Conservation (phyloP, 108 stramenopile genomes). For the Epipyxis sp. region DNA sequence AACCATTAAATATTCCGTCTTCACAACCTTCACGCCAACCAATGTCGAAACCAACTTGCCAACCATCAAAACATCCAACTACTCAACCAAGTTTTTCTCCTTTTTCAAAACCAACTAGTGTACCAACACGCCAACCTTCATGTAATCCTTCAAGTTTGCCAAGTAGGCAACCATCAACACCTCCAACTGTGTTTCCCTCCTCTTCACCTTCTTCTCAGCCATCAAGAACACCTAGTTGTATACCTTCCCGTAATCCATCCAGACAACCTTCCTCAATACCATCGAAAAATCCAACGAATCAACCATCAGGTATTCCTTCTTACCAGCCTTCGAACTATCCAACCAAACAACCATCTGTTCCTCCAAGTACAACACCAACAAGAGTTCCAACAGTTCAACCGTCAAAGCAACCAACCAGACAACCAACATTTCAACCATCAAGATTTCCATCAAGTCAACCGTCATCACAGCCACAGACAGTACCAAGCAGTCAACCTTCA, state of each 20-base stretch:
- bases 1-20: too few species aligned
- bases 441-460: constrained; percentile 3
- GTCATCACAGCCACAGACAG: not conserved
- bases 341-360: not conserved
- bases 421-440: constrained; percentile 11
- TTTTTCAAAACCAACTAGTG: too few species aligned
- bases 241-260: not conserved
- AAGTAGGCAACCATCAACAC: not conserved
- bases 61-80: too few species aligned
- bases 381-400: not conserved
- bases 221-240: not conserved
- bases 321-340: not conserved
- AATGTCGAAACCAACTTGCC: too few species aligned
- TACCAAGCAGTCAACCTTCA: constrained; percentile 17
- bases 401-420: not conserved
- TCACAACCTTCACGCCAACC: too few species aligned
- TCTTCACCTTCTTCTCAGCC: not conserved
- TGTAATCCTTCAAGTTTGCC: not conserved
- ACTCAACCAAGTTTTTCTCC: too few species aligned
- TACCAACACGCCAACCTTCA: too few species aligned
- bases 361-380: not conserved
- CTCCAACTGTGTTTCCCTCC: not conserved
- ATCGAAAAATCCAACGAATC: not conserved
- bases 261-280: not conserved
- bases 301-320: not conserved